phyloP scores from a whole-genome alignment of 1,284 basidiomycete genomes.

The Ustilago shanxiensis region DNA sequence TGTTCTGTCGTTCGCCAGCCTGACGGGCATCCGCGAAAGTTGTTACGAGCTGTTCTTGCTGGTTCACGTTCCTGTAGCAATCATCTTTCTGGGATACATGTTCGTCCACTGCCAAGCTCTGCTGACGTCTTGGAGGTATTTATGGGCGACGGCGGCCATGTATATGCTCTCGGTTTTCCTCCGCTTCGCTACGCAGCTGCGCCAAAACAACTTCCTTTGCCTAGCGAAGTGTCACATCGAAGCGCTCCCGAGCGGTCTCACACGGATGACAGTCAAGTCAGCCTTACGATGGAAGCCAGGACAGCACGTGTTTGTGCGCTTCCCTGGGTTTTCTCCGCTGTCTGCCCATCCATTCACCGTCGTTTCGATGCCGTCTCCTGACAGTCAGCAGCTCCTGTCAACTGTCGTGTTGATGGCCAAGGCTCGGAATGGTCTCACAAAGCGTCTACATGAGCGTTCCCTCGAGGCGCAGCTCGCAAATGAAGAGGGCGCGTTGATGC shows the following conservation, averaged over 20 bases:
- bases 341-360: slow-evolving; percentile 66
- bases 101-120: slow-evolving; percentile 55
- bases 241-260: slow-evolving; percentile 35
- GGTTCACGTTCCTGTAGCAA: slow-evolving; percentile 55
- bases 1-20: slow-evolving; percentile 55
- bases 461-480: neutral
- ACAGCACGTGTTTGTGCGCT: slow-evolving; percentile 64
- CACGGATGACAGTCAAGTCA: slow-evolving; percentile 55
- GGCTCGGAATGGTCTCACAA: slow-evolving; percentile 47
- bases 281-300: slow-evolving; percentile 60
- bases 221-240: slow-evolving; percentile 32
- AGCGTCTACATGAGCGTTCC: slow-evolving; percentile 29
- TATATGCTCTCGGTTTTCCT: slow-evolving; percentile 54
- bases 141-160: slow-evolving; percentile 52
- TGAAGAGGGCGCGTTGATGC: neutral
- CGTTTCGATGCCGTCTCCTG: slow-evolving; percentile 50
- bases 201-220: slow-evolving; percentile 41
- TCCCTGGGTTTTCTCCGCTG: slow-evolving; percentile 51
- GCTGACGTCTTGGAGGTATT: slow-evolving; percentile 51
- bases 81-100: slow-evolving; percentile 61
- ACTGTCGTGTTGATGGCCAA: slow-evolving; percentile 51
- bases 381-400: slow-evolving; percentile 39
- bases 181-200: slow-evolving; percentile 31
- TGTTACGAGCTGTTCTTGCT: slow-evolving; percentile 67
- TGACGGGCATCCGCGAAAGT: slow-evolving; percentile 52